A percentile compares a stretch with the other conserved stretches of the same genome.
phyloP scores from a whole-genome alignment of 495 filamentous ascomycete genomes.

The Tuber microsphaerosporum region DNA sequence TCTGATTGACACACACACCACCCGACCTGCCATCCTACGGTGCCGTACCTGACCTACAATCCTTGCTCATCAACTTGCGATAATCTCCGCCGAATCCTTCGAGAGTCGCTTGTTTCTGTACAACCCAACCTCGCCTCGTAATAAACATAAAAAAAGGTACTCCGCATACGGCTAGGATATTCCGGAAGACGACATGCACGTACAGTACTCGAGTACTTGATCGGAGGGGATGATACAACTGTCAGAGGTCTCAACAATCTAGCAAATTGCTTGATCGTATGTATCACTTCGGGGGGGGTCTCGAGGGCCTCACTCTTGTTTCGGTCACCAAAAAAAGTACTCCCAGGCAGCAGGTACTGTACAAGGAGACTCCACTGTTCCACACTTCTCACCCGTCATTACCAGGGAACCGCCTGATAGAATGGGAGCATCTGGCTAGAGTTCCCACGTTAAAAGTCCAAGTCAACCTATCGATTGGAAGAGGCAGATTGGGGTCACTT shows the following conservation, averaged over 20 bases:
- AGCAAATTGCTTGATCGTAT: neutral
- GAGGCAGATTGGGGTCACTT: neutral
- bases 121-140: neutral
- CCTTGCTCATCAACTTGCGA: neutral
- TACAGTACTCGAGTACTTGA: neutral
- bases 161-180: neutral
- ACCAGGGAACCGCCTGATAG: neutral
- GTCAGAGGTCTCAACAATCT: neutral
- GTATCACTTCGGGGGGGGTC: neutral
- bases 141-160: constrained; percentile 5
- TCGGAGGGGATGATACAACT: constrained; percentile 1
- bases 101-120: neutral
- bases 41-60: neutral
- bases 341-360: neutral
- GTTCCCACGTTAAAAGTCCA: neutral
- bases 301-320: neutral
- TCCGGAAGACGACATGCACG: constrained; percentile 2
- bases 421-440: neutral
- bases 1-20: neutral
- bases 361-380: neutral
- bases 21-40: neutral
- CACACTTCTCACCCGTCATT: neutral
- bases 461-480: neutral
- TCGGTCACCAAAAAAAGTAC: neutral
- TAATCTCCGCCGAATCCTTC: neutral